Percentiles rank a stretch among this genome's conserved stretches.
Evolutionary conservation across 2,329 filamentous ascomycete species (phyloP).

Genomic region (Exophiala xenobiotica): DNA sequence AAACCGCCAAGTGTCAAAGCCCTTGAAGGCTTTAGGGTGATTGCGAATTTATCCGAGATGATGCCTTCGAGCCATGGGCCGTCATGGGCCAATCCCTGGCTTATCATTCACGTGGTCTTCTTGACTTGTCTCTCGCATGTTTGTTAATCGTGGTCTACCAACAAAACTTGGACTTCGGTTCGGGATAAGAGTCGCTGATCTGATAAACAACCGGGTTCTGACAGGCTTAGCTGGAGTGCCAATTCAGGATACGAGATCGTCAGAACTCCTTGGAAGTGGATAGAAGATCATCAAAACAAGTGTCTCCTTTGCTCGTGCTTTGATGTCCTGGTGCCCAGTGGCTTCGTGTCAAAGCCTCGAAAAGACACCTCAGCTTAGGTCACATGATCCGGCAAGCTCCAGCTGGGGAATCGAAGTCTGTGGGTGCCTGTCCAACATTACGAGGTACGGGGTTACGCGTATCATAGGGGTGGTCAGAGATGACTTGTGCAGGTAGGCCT

Average conservation of each 20-base stretch:
- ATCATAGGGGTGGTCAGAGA: not conserved
- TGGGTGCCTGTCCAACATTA: not conserved
- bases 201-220: not conserved
- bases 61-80: constrained; percentile 4
- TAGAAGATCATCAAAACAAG: not conserved
- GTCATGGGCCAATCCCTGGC: constrained; percentile 20
- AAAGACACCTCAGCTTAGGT: constrained; percentile 1
- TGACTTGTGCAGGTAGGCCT: too few relatives aligned
- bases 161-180: not conserved
- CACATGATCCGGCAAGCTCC: constrained; percentile 1
- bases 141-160: not conserved
- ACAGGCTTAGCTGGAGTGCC: not conserved
- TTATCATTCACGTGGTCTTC: constrained; percentile 21
- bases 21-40: not conserved
- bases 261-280: constrained; percentile 1
- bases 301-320: not conserved
- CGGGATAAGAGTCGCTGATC: not conserved
- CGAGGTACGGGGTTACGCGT: too few relatives aligned
- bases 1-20: constrained; percentile 19
- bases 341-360: constrained; percentile 7
- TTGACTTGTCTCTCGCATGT: too few relatives aligned
- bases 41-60: constrained; percentile 20
- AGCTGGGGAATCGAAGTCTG: too few relatives aligned
- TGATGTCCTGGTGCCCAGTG: not conserved
- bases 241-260: not conserved